Conservation (phyloP, 331 rosid species). For the Ulmus americana region DNA sequence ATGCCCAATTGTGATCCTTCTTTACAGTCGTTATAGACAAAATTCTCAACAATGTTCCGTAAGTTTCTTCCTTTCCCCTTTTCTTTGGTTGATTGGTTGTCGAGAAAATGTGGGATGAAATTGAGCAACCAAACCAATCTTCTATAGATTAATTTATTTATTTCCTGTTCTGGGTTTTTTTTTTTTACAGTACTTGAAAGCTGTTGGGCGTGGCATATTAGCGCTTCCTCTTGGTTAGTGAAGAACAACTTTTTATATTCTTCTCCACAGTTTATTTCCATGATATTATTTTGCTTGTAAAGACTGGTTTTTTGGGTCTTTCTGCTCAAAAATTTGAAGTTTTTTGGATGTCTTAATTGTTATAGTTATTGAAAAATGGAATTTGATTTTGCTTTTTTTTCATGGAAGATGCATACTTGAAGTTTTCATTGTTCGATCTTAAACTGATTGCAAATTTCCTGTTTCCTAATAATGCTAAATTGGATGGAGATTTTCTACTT, state of each 20-base stretch:
- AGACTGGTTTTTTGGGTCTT: background rate
- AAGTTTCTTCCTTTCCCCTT: constrained; percentile 6
- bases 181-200: constrained; percentile 56
- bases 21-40: constrained; percentile 57
- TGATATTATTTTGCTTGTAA: background rate
- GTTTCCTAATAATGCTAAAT: background rate
- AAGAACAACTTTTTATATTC: background rate
- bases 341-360: background rate
- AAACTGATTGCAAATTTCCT: background rate
- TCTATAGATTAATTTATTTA: background rate
- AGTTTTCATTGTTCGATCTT: background rate
- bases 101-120: background rate
- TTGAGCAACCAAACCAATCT: background rate
- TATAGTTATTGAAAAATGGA: background rate
- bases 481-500: background rate
- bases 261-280: background rate
- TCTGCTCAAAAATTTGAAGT: background rate
- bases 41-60: constrained; percentile 51
- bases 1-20: constrained; percentile 56
- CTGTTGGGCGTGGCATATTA: constrained; percentile 63
- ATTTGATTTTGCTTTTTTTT: background rate
- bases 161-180: background rate
- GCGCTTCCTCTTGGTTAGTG: constrained; percentile 77
- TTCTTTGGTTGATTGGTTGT: background rate
- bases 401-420: background rate